These are phyloP conservation scores for Penicillium malachiteum DNA, from an alignment of 495 filamentous ascomycete species.

Conservation along the genomic window DNA sequence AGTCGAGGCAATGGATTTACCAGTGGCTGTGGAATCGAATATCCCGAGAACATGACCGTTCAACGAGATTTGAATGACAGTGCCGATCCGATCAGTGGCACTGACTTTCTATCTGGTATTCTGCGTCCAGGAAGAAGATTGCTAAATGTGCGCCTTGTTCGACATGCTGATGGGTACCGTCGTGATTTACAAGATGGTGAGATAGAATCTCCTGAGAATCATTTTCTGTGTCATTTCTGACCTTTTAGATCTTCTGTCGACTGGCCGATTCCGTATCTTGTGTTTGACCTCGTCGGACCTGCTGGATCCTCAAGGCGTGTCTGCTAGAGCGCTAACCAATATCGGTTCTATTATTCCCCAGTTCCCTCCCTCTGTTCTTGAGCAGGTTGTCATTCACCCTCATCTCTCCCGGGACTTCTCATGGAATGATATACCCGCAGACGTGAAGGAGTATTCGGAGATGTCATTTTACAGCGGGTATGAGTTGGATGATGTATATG, in stretches of 20 bases:
- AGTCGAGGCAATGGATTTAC: constrained; percentile 47
- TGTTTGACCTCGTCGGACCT: constrained; percentile 39
- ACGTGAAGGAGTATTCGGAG: constrained; percentile 57
- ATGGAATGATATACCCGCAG: constrained; percentile 56
- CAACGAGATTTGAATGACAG: constrained; percentile 19
- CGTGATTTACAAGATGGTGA: constrained; percentile 51
- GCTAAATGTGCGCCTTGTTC: constrained; percentile 35
- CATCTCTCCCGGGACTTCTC: constrained; percentile 48
- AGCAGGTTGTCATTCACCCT: constrained; percentile 62
- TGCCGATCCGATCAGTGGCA: constrained; percentile 33
- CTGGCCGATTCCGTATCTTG: constrained; percentile 49
- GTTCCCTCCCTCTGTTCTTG: constrained; percentile 49
- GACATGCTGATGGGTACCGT: constrained; percentile 46
- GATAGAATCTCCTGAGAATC: background rate
- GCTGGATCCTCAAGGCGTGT: constrained; percentile 25
- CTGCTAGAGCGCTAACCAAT: constrained; percentile 27
- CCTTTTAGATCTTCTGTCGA: constrained; percentile 37
- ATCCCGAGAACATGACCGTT: constrained; percentile 41
- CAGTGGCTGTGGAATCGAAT: constrained; percentile 48
- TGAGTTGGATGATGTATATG: constrained; percentile 67
- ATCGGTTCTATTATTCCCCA: constrained; percentile 44
- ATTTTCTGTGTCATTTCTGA: background rate
- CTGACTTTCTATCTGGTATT: constrained; percentile 46
- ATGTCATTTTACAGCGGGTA: constrained; percentile 63
- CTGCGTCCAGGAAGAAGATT: constrained; percentile 32